Conservation (phyloP, 2,329 filamentous ascomycete species). For the Waltergamsia citrina region DNA sequence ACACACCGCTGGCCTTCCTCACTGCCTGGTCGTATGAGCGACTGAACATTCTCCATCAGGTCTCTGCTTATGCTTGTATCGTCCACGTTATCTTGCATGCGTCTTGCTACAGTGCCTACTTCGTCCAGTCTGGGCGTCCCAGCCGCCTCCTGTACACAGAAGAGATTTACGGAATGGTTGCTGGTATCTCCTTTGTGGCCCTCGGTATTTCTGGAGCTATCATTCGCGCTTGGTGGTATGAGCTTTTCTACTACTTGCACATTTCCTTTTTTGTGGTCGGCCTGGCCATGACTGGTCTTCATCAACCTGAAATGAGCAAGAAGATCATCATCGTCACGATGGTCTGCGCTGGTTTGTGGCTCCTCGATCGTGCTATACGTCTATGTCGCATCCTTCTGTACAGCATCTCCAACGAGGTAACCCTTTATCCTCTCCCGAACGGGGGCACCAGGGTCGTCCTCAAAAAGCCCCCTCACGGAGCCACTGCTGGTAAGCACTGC, state of each 20-base stretch:
- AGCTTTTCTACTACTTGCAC: conserved; percentile 45
- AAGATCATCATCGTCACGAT: conserved; percentile 31
- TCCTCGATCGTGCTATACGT: conserved; percentile 39
- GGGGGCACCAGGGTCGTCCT: conserved; percentile 46
- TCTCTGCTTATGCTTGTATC: conserved; percentile 40
- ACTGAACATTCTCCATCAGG: conserved; percentile 46
- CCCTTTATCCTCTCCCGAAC: conserved; percentile 41
- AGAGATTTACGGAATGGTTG: conserved; percentile 38
- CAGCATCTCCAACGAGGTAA: conserved; percentile 40
- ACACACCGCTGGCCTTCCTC: conserved; percentile 45
- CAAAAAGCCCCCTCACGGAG: conserved; percentile 33
- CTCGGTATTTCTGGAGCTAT: conserved; percentile 8
- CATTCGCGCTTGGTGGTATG: conserved; percentile 36
- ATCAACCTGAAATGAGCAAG: conserved; percentile 36
- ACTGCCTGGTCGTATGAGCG: conserved; percentile 48
- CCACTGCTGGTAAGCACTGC: conserved; percentile 48
- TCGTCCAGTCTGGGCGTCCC: conserved; percentile 18
- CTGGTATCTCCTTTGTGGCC: conserved; percentile 34
- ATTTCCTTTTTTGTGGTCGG: conserved; percentile 37
- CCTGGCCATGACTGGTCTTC: conserved; percentile 37
- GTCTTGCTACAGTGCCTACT: conserved; percentile 30
- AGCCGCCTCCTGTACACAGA: conserved; percentile 21
- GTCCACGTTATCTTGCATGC: conserved; percentile 34
- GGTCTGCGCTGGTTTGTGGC: conserved; percentile 37
- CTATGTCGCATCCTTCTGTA: conserved; percentile 30